Percentiles rank a stretch among this genome's conserved stretches.
Conservation (phyloP, 2,329 filamentous ascomycete species). For the Cryphonectria naterciae region DNA sequence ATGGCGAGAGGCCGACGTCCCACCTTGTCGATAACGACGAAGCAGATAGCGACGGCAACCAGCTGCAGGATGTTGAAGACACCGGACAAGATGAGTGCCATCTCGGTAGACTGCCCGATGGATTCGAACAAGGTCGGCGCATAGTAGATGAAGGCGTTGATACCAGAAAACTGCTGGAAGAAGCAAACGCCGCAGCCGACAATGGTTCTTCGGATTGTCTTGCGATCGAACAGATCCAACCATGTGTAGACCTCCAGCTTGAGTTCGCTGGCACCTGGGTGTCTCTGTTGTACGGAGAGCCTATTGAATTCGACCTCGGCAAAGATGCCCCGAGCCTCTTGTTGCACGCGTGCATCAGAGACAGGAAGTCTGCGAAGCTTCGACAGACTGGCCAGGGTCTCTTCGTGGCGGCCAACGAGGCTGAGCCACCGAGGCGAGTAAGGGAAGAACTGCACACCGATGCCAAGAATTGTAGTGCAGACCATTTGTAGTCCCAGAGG, state of each 20-base stretch:
- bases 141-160: conserved; percentile 58
- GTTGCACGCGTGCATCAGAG: conserved; percentile 26
- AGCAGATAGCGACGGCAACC: conserved; percentile 52
- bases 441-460: conserved; percentile 42
- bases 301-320: conserved; percentile 37
- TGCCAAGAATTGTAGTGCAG: conserved; percentile 37
- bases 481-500: conserved; percentile 49
- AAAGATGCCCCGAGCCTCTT: conserved; percentile 29
- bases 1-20: conserved; percentile 50
- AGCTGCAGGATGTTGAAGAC: conserved; percentile 49
- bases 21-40: conserved; percentile 50
- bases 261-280: conserved; percentile 12
- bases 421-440: conserved; percentile 28
- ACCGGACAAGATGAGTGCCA: conserved; percentile 30
- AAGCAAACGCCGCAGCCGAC: conserved; percentile 55
- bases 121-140: conserved; percentile 50
- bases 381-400: conserved; percentile 13
- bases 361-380: conserved; percentile 15
- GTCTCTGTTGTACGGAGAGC: conserved; percentile 11
- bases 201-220: conserved; percentile 48
- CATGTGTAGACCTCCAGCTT: conserved; percentile 45
- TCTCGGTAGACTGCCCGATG: conserved; percentile 15
- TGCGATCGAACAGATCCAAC: conserved; percentile 45
- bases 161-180: conserved; percentile 54
- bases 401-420: conserved; percentile 23